phyloP scores from a whole-genome alignment of 345 rosid genomes.

The Nephelium lappaceum region DNA sequence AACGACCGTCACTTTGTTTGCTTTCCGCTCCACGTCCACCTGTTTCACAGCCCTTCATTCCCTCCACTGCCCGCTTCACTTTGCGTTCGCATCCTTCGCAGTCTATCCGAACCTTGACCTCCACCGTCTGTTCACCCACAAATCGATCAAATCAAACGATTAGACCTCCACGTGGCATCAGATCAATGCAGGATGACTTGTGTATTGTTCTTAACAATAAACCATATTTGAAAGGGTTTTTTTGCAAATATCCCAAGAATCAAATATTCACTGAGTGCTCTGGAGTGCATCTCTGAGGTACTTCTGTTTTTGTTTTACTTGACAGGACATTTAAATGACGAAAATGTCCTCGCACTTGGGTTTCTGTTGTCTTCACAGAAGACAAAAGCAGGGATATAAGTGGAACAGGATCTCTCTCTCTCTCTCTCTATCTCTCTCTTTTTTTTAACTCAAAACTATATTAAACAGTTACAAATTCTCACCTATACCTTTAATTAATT shows the following conservation, averaged over 20 bases:
- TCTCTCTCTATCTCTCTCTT: no score
- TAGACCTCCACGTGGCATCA: neutral
- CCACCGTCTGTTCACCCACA: conserved; percentile 69
- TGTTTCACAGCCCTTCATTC: conserved; percentile 87
- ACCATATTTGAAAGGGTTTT: no score
- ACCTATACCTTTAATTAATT: no score
- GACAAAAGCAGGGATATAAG: neutral
- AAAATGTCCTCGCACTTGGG: neutral
- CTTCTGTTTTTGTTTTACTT: neutral
- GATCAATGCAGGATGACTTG: no score
- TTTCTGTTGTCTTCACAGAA: neutral
- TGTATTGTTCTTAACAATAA: no score
- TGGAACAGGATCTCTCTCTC: no score
- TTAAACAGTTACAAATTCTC: no score
- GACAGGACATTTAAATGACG: neutral
- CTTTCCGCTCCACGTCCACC: conserved; percentile 76
- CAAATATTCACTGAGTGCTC: neutral
- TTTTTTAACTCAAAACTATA: no score
- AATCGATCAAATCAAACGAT: neutral
- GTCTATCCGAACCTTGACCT: conserved; percentile 83
- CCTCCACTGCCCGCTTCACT: conserved; percentile 76
- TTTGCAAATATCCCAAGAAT: no score
- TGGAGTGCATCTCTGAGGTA: neutral
- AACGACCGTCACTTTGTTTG: conserved; percentile 78
- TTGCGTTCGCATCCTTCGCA: conserved; percentile 98